These are phyloP conservation scores for Tetrapyrgos nigripes DNA, from an alignment of 1,284 basidiomycete species.

Conservation along the genomic window DNA sequence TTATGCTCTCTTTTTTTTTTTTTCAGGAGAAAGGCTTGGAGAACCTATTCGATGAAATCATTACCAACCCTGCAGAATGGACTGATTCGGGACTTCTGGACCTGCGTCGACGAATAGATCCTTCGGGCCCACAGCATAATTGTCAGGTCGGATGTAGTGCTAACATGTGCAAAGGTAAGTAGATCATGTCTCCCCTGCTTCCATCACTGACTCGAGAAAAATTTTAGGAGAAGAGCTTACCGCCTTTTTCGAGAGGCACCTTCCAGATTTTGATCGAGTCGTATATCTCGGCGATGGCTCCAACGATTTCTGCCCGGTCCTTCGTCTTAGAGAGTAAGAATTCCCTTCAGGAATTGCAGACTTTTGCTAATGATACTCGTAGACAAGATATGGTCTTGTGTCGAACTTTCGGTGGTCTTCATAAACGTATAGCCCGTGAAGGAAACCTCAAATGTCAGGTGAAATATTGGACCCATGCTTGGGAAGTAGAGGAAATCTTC, in stretches of 20 bases:
- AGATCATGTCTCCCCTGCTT: background rate
- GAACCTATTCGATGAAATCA: slow-evolving; percentile 82
- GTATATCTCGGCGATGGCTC: slow-evolving; percentile 94
- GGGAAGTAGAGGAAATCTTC: slow-evolving; percentile 91
- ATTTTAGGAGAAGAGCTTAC: slow-evolving; percentile 84
- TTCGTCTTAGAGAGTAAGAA: slow-evolving; percentile 77
- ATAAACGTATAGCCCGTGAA: slow-evolving; percentile 76
- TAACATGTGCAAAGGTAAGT: slow-evolving; percentile 97
- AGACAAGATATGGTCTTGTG: slow-evolving; percentile 85
- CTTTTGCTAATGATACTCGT: slow-evolving; percentile 14
- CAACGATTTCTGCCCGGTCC: slow-evolving; percentile 95
- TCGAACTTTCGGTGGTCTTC: slow-evolving; percentile 77
- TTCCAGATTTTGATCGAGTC: slow-evolving; percentile 79
- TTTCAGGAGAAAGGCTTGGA: slow-evolving; percentile 76
- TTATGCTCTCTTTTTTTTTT: slow-evolving; percentile 1
- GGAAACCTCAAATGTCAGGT: slow-evolving; percentile 79
- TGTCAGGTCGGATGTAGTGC: slow-evolving; percentile 91
- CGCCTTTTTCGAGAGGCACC: slow-evolving; percentile 76
- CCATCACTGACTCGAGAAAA: background rate
- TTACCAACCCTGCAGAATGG: slow-evolving; percentile 95
- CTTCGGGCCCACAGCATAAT: slow-evolving; percentile 79
- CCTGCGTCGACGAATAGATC: slow-evolving; percentile 79
- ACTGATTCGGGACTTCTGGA: slow-evolving; percentile 76
- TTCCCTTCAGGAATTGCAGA: background rate
- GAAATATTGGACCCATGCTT: slow-evolving; percentile 89